Base-by-base conservation (phyloP, 2,329 filamentous ascomycete species). In the Colletotrichum coccodes region DNA sequence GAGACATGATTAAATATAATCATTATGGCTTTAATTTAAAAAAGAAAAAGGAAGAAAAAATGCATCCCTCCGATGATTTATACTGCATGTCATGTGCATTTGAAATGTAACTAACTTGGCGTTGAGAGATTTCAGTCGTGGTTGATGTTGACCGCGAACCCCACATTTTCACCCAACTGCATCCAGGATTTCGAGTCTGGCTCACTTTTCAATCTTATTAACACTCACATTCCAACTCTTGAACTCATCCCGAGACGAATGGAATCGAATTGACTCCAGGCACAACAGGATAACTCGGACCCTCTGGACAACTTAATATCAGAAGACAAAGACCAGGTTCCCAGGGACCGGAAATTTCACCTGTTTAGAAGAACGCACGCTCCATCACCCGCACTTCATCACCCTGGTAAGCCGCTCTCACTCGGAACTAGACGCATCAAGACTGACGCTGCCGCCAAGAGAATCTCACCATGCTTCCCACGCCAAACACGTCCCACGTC, bases 401-500 rank as follows among this genome's bases (percentile, higher is more conserved):
- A 7, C 44, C 21, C 23, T 34, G 21, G 30, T 21, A 60, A 40
- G 30, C 21, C 18, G 12, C 18, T 47, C 40, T 16, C 26, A 36
- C 34, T 32, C 42, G 16, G 21, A 16, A 50, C 28, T 26, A 38
- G 7, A 32, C 61, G 65, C 50, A 53, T 61, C 47, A 60, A 58
- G 28, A 44, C 64, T 44, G 3, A 62, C 46, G 54, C 28, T 46
- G 16, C 32, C 23, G 32, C 44, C 34, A 62, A 47, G 46, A 42
- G 49, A 42, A 21, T 44, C 18, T 40, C 42, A 77, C 42, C 34
- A 97, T 98, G 95, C 89, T 99, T 32, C 95, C 95, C 11, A 99
- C 96, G 1, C 96, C 96, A 16, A 93, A 94, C 66, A 99, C 96
- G 3, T 93, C 93, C 26, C 96, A 99, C 82, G 93, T 98, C 68